phyloP scores from a whole-genome alignment of 371 early-diverging fungal genomes.

The Dichotomocladium elegans region DNA sequence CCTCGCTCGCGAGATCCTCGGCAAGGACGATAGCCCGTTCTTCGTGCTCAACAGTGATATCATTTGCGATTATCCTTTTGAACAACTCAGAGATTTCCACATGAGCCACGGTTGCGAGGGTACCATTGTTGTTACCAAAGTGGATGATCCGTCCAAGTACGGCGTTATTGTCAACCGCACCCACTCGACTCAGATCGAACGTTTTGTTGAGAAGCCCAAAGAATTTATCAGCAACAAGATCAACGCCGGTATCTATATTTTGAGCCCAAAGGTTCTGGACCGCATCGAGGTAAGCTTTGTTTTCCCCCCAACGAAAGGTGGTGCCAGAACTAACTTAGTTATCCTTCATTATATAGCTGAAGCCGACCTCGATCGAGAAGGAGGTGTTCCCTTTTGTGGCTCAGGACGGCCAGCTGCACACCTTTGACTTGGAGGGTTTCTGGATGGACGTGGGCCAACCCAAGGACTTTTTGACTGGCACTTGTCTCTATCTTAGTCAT shows the following conservation, averaged over 20 bases:
- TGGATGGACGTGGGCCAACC: slow-evolving; percentile 99
- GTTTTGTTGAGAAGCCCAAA: slow-evolving; percentile 98
- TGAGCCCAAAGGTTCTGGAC: slow-evolving; percentile 88
- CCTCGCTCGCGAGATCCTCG: slow-evolving; percentile 87
- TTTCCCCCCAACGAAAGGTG: no score
- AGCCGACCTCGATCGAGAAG: slow-evolving; percentile 96
- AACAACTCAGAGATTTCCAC: slow-evolving; percentile 85
- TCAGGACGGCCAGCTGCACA: slow-evolving; percentile 75
- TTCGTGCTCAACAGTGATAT: slow-evolving; percentile 99
- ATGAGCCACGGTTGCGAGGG: slow-evolving; percentile 86
- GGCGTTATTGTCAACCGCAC: slow-evolving; percentile 91
- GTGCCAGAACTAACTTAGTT: no score
- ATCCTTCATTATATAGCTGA: slow-evolving; percentile 54
- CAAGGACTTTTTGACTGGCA: slow-evolving; percentile 96
- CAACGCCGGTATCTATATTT: slow-evolving; percentile 99
- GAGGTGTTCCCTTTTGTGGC: slow-evolving; percentile 98
- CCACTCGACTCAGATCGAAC: slow-evolving; percentile 66
- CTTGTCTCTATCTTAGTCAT: slow-evolving; percentile 87
- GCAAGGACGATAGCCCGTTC: slow-evolving; percentile 89
- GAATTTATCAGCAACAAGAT: slow-evolving; percentile 94
- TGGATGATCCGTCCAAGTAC: slow-evolving; percentile 98
- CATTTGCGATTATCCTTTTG: slow-evolving; percentile 97
- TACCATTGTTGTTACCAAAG: slow-evolving; percentile 91
- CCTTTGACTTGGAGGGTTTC: slow-evolving; percentile 94
- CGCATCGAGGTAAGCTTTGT: slow-evolving; percentile 72